Percentiles rank a stretch among this genome's conserved stretches.
These are phyloP conservation scores for Metschnikowia cerradonensis DNA, from an alignment of 805 yeast genomes.

Conservation along the genomic window DNA sequence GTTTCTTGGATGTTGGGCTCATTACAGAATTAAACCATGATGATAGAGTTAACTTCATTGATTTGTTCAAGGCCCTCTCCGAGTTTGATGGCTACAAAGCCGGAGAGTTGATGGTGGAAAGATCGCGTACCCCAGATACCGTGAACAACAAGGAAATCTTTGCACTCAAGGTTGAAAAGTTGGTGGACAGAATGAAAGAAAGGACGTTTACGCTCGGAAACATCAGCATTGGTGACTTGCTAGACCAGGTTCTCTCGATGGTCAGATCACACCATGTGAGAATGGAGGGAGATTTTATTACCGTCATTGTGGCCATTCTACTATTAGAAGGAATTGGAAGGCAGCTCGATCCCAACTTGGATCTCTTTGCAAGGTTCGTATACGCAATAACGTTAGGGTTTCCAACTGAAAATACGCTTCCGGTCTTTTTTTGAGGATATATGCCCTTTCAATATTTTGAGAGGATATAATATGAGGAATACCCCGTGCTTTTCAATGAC, in stretches of 20 bases:
- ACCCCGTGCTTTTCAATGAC: background rate
- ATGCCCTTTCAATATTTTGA: no score
- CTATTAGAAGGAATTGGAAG: slow-evolving; percentile 93
- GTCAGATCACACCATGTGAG: slow-evolving; percentile 92
- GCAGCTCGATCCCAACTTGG: slow-evolving; percentile 87
- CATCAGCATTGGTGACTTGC: slow-evolving; percentile 84
- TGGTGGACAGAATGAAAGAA: slow-evolving; percentile 76
- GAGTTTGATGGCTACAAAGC: slow-evolving; percentile 92
- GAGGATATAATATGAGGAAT: background rate
- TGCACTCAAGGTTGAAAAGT: slow-evolving; percentile 78
- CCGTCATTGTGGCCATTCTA: slow-evolving; percentile 90
- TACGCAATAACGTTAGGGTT: slow-evolving; percentile 40
- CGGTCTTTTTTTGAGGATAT: slow-evolving; percentile 3
- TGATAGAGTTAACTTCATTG: slow-evolving; percentile 83
- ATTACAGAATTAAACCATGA: slow-evolving; percentile 80
- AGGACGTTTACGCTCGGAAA: slow-evolving; percentile 91
- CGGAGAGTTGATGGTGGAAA: slow-evolving; percentile 92
- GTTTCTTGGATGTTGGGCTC: slow-evolving; percentile 89
- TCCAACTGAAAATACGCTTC: slow-evolving; percentile 32
- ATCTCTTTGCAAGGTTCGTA: slow-evolving; percentile 94
- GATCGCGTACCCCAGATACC: slow-evolving; percentile 92
- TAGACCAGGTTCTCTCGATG: slow-evolving; percentile 85
- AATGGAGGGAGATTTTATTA: slow-evolving; percentile 95
- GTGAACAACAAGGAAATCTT: slow-evolving; percentile 81
- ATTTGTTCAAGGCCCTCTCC: slow-evolving; percentile 81